phyloP scores from a whole-genome alignment of 31 red algal genomes.

The Porphyra umbilicalis region DNA sequence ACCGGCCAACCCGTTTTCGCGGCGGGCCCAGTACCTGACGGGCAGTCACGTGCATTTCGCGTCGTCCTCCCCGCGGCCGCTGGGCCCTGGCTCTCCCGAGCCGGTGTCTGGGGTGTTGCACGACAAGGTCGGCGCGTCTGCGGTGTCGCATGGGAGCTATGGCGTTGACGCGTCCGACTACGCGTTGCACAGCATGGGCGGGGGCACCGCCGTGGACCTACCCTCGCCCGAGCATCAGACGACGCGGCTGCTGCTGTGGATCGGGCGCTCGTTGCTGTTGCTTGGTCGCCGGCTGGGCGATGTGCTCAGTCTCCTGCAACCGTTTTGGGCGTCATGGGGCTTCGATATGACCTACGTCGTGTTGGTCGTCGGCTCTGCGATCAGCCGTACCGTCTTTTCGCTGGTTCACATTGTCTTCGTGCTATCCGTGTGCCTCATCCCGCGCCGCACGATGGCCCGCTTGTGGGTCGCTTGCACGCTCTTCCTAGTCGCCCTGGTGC shows the following conservation, averaged over 20 bases:
- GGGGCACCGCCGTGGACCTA: too few species aligned
- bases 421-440: background rate
- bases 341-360: slow-evolving; percentile 34
- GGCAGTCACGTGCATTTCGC: background rate
- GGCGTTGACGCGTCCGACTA: too few species aligned
- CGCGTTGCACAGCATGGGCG: too few species aligned
- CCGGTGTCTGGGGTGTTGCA: background rate
- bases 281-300: background rate
- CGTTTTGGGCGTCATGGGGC: slow-evolving; percentile 43
- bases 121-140: background rate
- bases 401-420: slow-evolving; percentile 27
- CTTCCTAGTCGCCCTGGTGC: slow-evolving; percentile 18
- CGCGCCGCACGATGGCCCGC: background rate
- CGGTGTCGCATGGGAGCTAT: too few species aligned
- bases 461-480: slow-evolving; percentile 21
- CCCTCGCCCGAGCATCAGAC: background rate
- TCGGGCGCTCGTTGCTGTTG: background rate
- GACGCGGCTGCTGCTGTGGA: background rate
- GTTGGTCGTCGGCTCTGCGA: slow-evolving; percentile 16
- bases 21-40: background rate
- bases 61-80: background rate
- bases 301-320: slow-evolving; percentile 16
- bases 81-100: background rate
- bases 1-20: background rate
- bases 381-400: slow-evolving; percentile 25